Conservation (phyloP, 306 rosid genomes). For the Echinosophora koreensis region DNA sequence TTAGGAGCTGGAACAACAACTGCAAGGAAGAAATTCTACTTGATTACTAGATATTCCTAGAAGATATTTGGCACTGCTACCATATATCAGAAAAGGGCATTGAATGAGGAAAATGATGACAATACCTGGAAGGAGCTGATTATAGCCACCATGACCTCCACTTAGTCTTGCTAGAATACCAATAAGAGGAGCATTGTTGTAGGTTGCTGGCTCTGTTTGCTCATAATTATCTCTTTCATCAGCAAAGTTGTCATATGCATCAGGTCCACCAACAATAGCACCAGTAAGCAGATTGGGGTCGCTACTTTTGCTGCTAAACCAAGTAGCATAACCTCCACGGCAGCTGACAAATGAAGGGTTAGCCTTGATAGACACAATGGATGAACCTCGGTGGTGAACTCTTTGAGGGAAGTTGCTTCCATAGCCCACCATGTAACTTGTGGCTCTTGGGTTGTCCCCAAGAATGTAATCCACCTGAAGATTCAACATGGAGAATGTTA, state of each 20-base stretch:
- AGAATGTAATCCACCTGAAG: conserved; percentile 90
- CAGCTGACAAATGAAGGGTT: conserved; percentile 83
- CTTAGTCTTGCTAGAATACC: conserved; percentile 84
- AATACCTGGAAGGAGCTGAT: conserved; percentile 95
- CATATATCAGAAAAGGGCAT: not conserved
- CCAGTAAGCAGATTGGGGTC: conserved; percentile 90
- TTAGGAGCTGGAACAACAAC: conserved; percentile 64
- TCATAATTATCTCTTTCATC: conserved; percentile 94
- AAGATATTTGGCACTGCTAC: not conserved
- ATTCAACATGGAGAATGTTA: conserved; percentile 1
- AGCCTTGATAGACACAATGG: conserved; percentile 87
- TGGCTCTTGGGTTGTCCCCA: conserved; percentile 96
- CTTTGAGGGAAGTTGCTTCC: conserved; percentile 88
- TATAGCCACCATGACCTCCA: conserved; percentile 72
- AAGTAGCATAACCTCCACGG: conserved; percentile 92
- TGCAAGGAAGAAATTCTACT: conserved; percentile 46
- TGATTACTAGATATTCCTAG: not conserved
- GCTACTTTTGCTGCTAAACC: conserved; percentile 78
- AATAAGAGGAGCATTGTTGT: conserved; percentile 96
- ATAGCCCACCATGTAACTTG: conserved; percentile 95
- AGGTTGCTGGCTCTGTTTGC: conserved; percentile 98
- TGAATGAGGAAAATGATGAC: not conserved
- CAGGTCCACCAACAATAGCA: conserved; percentile 98
- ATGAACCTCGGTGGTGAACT: conserved; percentile 92
- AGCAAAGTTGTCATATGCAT: conserved; percentile 96